Evolutionary conservation across 352 stramenopile genomes (phyloP).

Genomic region (Globisporangium sylvaticum): DNA sequence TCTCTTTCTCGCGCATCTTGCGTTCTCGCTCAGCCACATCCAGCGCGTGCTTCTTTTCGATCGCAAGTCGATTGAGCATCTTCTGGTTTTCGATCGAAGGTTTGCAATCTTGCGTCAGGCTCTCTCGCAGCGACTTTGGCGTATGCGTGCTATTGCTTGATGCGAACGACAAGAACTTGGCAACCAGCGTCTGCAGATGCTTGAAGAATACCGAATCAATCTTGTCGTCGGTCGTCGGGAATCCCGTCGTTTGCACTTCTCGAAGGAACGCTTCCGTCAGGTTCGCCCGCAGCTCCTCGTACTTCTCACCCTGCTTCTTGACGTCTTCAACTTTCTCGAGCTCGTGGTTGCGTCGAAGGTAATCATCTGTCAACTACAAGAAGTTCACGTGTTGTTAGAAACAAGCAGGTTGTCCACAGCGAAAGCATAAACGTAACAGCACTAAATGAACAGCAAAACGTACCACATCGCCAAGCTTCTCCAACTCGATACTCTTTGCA

Average conservation of each 20-base stretch:
- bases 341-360: conserved; percentile 61
- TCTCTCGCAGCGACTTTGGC: conserved; percentile 44
- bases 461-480: conserved; percentile 76
- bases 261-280: conserved; percentile 53
- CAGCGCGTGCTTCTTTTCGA: conserved; percentile 64
- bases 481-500: conserved; percentile 58
- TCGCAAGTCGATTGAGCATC: conserved; percentile 54
- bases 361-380: conserved; percentile 60
- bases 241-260: conserved; percentile 43
- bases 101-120: conserved; percentile 56
- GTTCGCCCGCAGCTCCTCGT: conserved; percentile 51
- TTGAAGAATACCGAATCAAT: conserved; percentile 60
- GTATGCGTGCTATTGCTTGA: conserved; percentile 42
- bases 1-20: conserved; percentile 55
- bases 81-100: conserved; percentile 69
- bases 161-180: conserved; percentile 52
- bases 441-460: conserved; percentile 17
- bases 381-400: neutral
- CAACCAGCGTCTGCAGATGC: conserved; percentile 52
- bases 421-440: neutral
- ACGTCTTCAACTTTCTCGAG: conserved; percentile 53
- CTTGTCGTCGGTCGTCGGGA: conserved; percentile 59
- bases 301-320: conserved; percentile 56
- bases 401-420: neutral
- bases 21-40: conserved; percentile 56